A percentile compares a stretch with the other conserved stretches of the same genome.
These are phyloP conservation scores for Didymella segeticola DNA, from an alignment of 2,329 filamentous ascomycete genomes.

Conservation along the genomic window DNA sequence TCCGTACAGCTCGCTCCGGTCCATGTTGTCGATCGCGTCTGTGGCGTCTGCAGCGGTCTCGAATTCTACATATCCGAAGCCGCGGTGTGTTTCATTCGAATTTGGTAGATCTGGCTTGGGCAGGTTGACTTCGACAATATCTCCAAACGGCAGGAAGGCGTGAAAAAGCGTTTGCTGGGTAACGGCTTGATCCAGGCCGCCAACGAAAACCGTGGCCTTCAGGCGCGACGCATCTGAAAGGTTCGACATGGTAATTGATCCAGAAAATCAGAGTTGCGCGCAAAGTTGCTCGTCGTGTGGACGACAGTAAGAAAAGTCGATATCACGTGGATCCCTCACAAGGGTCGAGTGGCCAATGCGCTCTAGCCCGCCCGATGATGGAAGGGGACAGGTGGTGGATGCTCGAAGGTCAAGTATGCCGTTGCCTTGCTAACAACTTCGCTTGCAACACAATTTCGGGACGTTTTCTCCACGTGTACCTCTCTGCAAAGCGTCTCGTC, in stretches of 20 bases:
- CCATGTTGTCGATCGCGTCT: conserved; percentile 99
- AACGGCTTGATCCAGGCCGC: conserved; percentile 82
- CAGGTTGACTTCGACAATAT: conserved; percentile 88
- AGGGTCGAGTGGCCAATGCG: conserved; percentile 43
- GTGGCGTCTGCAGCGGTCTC: conserved; percentile 84
- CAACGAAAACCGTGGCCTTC: conserved; percentile 92
- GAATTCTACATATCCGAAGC: conserved; percentile 97
- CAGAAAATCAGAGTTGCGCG: background rate
- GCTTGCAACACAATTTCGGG: conserved; percentile 24
- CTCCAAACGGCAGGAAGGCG: conserved; percentile 95
- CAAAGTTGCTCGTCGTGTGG: conserved; percentile 7
- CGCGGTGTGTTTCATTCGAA: conserved; percentile 79
- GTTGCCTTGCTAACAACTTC: conserved; percentile 32
- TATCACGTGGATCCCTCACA: conserved; percentile 34
- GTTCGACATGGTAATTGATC: conserved; percentile 33
- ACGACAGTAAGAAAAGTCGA: conserved; percentile 21
- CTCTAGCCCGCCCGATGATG: conserved; percentile 18
- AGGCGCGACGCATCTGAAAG: conserved; percentile 86
- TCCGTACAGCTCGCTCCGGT: conserved; percentile 93
- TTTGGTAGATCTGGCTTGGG: conserved; percentile 87
- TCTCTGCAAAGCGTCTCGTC: conserved; percentile 19
- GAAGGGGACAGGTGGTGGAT: conserved; percentile 47
- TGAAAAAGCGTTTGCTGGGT: conserved; percentile 79
- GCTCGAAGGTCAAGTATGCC: conserved; percentile 38
- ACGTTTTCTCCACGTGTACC: conserved; percentile 28